A percentile compares a stretch with the other conserved stretches of the same genome.
These are phyloP conservation scores for Ceratocystis ficicola DNA, from an alignment of 2,329 filamentous ascomycete genomes.

Conservation along the genomic window DNA sequence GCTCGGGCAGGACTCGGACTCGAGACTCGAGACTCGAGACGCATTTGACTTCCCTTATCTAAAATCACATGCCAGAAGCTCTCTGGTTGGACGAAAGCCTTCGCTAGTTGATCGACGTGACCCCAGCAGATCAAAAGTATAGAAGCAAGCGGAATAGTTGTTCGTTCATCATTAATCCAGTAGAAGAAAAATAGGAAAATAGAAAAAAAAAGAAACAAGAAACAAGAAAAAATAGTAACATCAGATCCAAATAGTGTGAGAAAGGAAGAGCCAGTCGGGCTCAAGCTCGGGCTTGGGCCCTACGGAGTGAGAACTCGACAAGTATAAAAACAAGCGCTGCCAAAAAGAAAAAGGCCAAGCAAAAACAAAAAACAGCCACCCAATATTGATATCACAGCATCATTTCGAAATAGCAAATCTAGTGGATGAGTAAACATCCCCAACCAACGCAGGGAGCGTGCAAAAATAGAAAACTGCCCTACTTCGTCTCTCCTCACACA, in stretches of 20 bases:
- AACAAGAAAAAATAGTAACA: neutral
- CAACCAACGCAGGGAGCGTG: neutral
- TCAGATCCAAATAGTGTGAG: neutral
- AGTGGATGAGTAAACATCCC: neutral
- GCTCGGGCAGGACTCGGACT: neutral
- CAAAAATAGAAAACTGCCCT: neutral
- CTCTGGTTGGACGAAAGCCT: no score
- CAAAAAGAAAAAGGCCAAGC: neutral
- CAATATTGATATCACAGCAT: neutral
- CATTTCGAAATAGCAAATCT: neutral
- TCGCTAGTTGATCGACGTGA: no score
- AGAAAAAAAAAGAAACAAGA: no score
- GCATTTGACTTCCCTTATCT: neutral
- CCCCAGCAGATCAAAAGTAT: no score
- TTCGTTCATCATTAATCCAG: neutral
- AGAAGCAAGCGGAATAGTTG: no score
- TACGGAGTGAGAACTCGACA: conserved; percentile 6
- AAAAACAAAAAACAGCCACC: neutral
- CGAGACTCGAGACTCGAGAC: neutral
- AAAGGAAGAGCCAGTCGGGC: no score
- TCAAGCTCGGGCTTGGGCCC: no score
- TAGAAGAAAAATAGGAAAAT: neutral
- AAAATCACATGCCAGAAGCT: neutral
- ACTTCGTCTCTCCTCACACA: neutral
- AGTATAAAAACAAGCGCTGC: neutral